Conservation (phyloP, 257 asterid genomes). For the Gentiana dahurica region DNA sequence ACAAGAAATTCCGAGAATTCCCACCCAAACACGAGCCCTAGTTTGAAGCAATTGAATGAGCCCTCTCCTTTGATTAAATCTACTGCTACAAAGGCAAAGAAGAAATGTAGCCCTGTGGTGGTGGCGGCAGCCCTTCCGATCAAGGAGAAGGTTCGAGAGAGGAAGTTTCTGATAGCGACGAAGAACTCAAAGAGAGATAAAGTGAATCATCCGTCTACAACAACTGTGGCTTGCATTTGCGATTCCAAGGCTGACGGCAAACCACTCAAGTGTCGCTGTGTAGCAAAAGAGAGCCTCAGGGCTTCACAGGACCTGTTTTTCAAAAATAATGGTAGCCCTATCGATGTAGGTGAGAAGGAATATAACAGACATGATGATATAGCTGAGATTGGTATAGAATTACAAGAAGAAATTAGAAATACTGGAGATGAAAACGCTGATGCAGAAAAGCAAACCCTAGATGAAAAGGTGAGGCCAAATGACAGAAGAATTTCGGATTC, state of each 20-base stretch:
- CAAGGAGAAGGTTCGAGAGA: conserved; percentile 55
- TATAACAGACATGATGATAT: conserved; percentile 4
- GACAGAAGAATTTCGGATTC: conserved; percentile 20
- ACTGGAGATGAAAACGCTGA: not conserved
- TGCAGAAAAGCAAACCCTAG: not conserved
- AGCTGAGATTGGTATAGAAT: conserved; percentile 4
- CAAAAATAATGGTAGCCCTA: conserved; percentile 17
- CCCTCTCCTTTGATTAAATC: conserved; percentile 44
- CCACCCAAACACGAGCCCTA: conserved; percentile 49
- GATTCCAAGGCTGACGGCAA: conserved; percentile 24
- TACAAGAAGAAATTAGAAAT: conserved; percentile 4
- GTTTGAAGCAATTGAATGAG: conserved; percentile 29
- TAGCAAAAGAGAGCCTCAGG: conserved; percentile 68
- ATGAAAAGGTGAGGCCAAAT: conserved; percentile 10
- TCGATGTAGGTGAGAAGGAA: conserved; percentile 7
- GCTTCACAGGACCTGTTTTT: conserved; percentile 82
- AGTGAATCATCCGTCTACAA: conserved; percentile 6
- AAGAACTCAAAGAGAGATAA: conserved; percentile 34
- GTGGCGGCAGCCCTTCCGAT: conserved; percentile 30
- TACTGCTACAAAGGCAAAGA: conserved; percentile 20
- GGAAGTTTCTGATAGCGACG: conserved; percentile 63
- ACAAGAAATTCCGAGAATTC: conserved; percentile 33
- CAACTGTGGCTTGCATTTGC: conserved; percentile 42
- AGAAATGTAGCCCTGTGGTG: conserved; percentile 19
- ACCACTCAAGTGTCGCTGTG: conserved; percentile 52